These are phyloP conservation scores for Crithidia mellificae DNA, from an alignment of 208 protist genomes.

Conservation along the genomic window DNA sequence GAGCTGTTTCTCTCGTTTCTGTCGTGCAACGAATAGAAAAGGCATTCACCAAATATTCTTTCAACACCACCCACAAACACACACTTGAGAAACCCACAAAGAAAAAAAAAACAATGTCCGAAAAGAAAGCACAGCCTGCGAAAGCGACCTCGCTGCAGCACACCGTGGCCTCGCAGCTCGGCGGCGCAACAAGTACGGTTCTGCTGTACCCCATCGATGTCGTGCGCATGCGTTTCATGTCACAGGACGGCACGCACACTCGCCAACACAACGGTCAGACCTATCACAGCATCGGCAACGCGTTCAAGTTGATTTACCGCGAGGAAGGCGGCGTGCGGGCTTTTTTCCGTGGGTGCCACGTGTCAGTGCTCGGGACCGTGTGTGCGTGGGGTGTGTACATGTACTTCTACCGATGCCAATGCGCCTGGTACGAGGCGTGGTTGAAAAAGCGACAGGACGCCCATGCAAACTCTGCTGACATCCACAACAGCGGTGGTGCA, in stretches of 20 bases:
- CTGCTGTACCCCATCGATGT: slow-evolving; percentile 89
- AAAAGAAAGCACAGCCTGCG: background rate
- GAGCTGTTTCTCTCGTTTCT: too few species aligned
- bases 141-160: slow-evolving; percentile 42
- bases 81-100: too few species aligned
- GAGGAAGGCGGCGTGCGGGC: slow-evolving; percentile 58
- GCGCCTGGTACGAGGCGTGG: slow-evolving; percentile 18
- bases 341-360: slow-evolving; percentile 73
- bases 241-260: slow-evolving; percentile 70
- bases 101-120: background rate
- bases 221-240: slow-evolving; percentile 87
- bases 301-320: slow-evolving; percentile 42
- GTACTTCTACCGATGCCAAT: slow-evolving; percentile 76
- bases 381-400: slow-evolving; percentile 87
- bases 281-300: slow-evolving; percentile 42
- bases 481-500: too few species aligned
- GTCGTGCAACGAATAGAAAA: too few species aligned
- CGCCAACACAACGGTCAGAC: slow-evolving; percentile 80
- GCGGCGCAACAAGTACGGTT: slow-evolving; percentile 56
- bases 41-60: too few species aligned
- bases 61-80: too few species aligned
- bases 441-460: too few species aligned
- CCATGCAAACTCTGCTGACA: too few species aligned
- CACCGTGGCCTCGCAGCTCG: slow-evolving; percentile 69
- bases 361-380: slow-evolving; percentile 61